Conservation (phyloP, 345 rosid genomes). For the Pistacia vera region DNA sequence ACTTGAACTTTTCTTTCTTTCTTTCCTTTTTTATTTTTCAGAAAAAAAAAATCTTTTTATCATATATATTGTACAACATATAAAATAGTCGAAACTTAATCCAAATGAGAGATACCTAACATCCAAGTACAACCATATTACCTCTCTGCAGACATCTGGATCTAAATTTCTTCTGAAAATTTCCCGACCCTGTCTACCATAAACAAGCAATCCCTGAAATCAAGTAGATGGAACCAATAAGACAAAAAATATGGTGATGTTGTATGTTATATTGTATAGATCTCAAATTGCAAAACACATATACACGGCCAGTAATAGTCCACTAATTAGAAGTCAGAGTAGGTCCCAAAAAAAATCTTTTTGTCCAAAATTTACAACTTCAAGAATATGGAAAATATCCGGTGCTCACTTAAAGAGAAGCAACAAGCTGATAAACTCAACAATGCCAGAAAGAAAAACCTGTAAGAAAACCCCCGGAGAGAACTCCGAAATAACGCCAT, state of each 20-base stretch:
- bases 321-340: background rate
- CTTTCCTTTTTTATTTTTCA: background rate
- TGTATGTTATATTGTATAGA: background rate
- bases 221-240: constrained; percentile 23
- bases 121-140: constrained; percentile 29
- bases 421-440: constrained; percentile 5
- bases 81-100: constrained; percentile 3
- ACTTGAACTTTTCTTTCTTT: background rate
- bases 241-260: constrained; percentile 8
- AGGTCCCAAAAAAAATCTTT: background rate
- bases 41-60: too few species aligned
- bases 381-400: constrained; percentile 7
- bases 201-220: constrained; percentile 90
- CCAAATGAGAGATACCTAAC: background rate
- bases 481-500: constrained; percentile 73
- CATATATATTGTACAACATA: background rate
- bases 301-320: background rate
- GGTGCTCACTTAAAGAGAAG: background rate
- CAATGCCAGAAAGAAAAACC: constrained; percentile 44
- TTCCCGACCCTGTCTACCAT: constrained; percentile 86
- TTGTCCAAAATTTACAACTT: background rate
- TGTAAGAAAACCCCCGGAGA: constrained; percentile 94
- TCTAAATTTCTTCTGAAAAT: constrained; percentile 81
- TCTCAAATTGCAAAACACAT: background rate
- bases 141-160: constrained; percentile 84